Evolutionary conservation across 768 basidiomycete genomes (phyloP), one percentile per base, ranked within the genome.

Genomic region (Mycena rosella): DNA sequence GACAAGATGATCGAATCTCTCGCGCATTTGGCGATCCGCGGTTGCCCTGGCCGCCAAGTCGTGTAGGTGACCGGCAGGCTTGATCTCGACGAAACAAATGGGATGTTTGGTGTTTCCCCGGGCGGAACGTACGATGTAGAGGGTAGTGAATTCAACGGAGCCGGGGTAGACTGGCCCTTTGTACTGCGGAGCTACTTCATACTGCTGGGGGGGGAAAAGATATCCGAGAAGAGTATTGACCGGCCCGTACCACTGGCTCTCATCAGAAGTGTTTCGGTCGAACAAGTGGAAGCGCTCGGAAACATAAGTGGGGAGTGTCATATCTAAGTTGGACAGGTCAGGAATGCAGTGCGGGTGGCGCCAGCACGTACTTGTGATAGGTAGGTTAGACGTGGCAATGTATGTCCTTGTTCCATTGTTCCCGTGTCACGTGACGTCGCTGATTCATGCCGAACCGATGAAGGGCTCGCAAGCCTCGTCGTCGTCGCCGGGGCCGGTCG

Each of bases 1-100:
- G 26, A 53, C 52, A 32, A 78, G 58, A n/a, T 63, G 64, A 20
- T 61, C 27, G 65, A 76, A 74, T 42, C 67, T 54, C 44, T 69
- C 57, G 29, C 73, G 60, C 78, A 78, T 77, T 62, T 77, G 74
- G 26, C 73, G 45, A 69, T 78, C 78, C 20, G 75, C 76, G 9
- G 49, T 59, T 15, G 36, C 59, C 32, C 75, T 75, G 57, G 69
- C 32, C 45, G 71, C 73, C 42, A 45, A 44, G 13, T 63, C 15
- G 14, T 26, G 36, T 38, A 69, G 56, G 51, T 64, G 34, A 32
- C 69, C 64, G 29, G 69, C 60, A 30, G 72, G 74, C 42, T 75
- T 77, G 67, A 76, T 69, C 59, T 77, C 67, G 45, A 78, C n/a
- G 57, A 77, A 77, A 59, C 77, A 75, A 40, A 79, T 70, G 30